Evolutionary conservation across 768 basidiomycete genomes (phyloP).

Genomic region (Tricholoma bakamatsutake): DNA sequence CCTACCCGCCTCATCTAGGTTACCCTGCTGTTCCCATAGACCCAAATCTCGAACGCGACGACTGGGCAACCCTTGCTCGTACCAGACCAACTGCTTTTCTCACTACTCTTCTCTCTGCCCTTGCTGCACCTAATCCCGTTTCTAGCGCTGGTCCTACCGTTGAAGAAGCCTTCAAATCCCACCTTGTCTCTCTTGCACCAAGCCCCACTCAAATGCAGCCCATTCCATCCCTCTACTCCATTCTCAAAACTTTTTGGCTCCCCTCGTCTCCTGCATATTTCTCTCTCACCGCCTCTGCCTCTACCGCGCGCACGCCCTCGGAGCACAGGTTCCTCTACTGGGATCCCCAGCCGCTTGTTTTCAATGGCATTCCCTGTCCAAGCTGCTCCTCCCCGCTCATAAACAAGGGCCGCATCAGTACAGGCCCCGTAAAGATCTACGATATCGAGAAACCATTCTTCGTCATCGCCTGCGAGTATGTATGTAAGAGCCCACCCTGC

Average conservation of each 20-base stretch:
- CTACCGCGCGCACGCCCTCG: constrained; percentile 59
- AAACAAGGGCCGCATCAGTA: constrained; percentile 68
- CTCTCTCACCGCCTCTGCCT: constrained; percentile 66
- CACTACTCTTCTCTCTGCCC: constrained; percentile 46
- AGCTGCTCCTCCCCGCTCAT: constrained; percentile 51
- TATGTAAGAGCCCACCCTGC: constrained; percentile 51
- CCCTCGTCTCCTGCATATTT: constrained; percentile 76
- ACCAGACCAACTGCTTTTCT: constrained; percentile 55
- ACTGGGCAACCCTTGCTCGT: constrained; percentile 59
- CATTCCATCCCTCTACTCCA: constrained; percentile 68
- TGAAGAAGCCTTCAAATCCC: constrained; percentile 76
- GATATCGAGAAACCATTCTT: constrained; percentile 79
- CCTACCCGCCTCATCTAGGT: background rate
- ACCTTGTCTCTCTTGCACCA: constrained; percentile 59
- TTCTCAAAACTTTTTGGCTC: constrained; percentile 81
- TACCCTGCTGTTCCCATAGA: constrained; percentile 32
- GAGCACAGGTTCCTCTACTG: constrained; percentile 82
- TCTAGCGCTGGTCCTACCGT: constrained; percentile 57
- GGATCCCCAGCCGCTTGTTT: constrained; percentile 79
- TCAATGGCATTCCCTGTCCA: constrained; percentile 77
- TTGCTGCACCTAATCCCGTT: constrained; percentile 59
- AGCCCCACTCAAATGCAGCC: constrained; percentile 40
- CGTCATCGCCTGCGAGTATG: constrained; percentile 80
- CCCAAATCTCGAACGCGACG: constrained; percentile 47
- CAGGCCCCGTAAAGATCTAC: constrained; percentile 73